Conservation (phyloP, 2,329 filamentous ascomycete species). For the Arthroderma sp. region DNA sequence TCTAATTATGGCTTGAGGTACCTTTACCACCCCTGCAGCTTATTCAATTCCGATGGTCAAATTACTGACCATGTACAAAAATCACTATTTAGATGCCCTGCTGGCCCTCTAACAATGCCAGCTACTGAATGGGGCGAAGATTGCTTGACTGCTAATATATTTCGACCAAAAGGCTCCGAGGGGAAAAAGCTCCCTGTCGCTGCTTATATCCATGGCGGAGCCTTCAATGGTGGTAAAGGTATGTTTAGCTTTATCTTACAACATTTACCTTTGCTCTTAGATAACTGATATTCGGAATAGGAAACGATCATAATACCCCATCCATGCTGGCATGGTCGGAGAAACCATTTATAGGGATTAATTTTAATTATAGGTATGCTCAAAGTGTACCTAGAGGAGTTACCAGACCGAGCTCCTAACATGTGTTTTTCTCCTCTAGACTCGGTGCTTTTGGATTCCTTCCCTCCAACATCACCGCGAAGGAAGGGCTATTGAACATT, state of each 20-base stretch:
- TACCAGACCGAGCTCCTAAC: background rate
- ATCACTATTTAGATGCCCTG: slow-evolving; percentile 6
- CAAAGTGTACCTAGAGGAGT: background rate
- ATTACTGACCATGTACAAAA: background rate
- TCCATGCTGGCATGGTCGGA: slow-evolving; percentile 46
- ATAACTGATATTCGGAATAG: slow-evolving; percentile 1
- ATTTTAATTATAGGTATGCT: slow-evolving; percentile 30
- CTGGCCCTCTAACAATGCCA: slow-evolving; percentile 10
- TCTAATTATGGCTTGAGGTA: slow-evolving; percentile 20
- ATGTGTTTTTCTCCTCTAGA: slow-evolving; percentile 1
- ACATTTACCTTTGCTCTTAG: background rate
- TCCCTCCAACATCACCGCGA: slow-evolving; percentile 40
- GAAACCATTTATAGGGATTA: slow-evolving; percentile 32
- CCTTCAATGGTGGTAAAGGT: slow-evolving; percentile 22
- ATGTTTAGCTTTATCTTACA: background rate
- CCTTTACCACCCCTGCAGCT: background rate
- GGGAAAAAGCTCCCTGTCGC: slow-evolving; percentile 24
- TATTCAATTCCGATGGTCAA: background rate
- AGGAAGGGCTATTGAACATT: slow-evolving; percentile 39
- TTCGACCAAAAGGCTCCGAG: slow-evolving; percentile 17
- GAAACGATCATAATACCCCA: slow-evolving; percentile 43
- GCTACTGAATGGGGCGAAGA: slow-evolving; percentile 32
- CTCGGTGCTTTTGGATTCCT: slow-evolving; percentile 51
- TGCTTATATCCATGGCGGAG: slow-evolving; percentile 31
- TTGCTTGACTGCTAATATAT: slow-evolving; percentile 31